phyloP scores from a whole-genome alignment of 2,329 filamentous ascomycete genomes.

The Botrytis fabae region DNA sequence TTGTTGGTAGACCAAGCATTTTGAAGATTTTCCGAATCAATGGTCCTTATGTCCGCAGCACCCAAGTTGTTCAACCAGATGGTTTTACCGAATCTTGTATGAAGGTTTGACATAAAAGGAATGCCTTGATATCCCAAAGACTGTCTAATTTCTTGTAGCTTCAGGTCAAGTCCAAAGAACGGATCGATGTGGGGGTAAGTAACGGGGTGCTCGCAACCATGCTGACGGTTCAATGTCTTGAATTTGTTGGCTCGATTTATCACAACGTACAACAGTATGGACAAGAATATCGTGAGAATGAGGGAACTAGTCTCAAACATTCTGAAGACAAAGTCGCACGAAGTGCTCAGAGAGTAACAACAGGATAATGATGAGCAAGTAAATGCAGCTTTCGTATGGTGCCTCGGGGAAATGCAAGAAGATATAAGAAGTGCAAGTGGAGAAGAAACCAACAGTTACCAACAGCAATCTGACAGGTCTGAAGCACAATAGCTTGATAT shows the following conservation, averaged over 20 bases:
- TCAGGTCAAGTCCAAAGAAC: slow-evolving; percentile 13
- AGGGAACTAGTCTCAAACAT: background rate
- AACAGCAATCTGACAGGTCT: background rate
- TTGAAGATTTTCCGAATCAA: slow-evolving; percentile 8
- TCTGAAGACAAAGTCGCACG: background rate
- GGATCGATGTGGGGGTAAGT: slow-evolving; percentile 20
- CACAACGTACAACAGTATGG: background rate
- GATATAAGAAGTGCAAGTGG: background rate
- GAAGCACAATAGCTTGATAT: background rate
- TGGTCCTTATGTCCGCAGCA: background rate
- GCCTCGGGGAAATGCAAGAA: background rate
- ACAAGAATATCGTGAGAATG: background rate
- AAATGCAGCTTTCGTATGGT: background rate
- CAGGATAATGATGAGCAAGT: too few species aligned
- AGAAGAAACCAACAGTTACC: slow-evolving; percentile 1
- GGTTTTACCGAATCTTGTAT: slow-evolving; percentile 8
- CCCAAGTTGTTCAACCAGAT: background rate
- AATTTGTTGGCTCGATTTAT: background rate
- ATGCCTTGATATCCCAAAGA: background rate
- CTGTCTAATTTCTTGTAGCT: slow-evolving; percentile 2
- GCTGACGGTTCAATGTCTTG: background rate
- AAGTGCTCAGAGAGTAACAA: background rate
- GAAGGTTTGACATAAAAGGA: background rate
- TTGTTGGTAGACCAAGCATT: slow-evolving; percentile 4
- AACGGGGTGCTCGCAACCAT: background rate